phyloP scores from a whole-genome alignment of 2,329 filamentous ascomycete species.

The Cercospora sp. region DNA sequence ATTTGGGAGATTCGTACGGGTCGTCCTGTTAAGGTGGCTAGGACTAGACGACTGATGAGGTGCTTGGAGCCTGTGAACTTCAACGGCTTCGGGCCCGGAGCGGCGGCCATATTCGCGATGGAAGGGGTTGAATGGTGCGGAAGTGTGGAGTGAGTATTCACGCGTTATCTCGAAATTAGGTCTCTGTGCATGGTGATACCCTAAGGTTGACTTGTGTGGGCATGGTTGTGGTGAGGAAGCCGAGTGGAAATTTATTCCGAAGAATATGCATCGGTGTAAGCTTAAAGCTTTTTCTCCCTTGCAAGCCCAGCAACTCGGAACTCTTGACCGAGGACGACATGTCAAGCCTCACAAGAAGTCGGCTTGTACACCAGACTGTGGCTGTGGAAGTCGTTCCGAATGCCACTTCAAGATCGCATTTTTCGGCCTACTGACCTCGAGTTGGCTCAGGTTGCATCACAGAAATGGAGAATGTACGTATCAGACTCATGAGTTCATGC shows the following conservation, averaged over 20 bases:
- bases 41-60: slow-evolving; percentile 79
- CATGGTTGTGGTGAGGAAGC: neutral
- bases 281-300: slow-evolving; percentile 9
- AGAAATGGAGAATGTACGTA: neutral
- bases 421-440: neutral
- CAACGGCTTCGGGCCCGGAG: slow-evolving; percentile 33
- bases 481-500: slow-evolving; percentile 14
- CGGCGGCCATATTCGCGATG: slow-evolving; percentile 30
- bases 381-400: neutral
- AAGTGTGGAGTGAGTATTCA: neutral
- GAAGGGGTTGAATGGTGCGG: neutral
- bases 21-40: slow-evolving; percentile 86
- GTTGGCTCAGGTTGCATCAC: neutral
- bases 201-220: neutral
- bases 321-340: slow-evolving; percentile 11
- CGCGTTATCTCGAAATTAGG: neutral
- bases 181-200: neutral
- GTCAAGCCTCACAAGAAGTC: neutral
- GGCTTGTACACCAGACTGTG: neutral
- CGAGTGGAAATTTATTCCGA: slow-evolving; percentile 1
- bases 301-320: slow-evolving; percentile 7
- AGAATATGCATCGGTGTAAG: slow-evolving; percentile 2
- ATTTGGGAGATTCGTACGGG: slow-evolving; percentile 93
- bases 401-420: neutral
- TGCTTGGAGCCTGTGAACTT: slow-evolving; percentile 79